phyloP scores from a whole-genome alignment of 345 rosid species.

The Carallia pectinifolia region DNA sequence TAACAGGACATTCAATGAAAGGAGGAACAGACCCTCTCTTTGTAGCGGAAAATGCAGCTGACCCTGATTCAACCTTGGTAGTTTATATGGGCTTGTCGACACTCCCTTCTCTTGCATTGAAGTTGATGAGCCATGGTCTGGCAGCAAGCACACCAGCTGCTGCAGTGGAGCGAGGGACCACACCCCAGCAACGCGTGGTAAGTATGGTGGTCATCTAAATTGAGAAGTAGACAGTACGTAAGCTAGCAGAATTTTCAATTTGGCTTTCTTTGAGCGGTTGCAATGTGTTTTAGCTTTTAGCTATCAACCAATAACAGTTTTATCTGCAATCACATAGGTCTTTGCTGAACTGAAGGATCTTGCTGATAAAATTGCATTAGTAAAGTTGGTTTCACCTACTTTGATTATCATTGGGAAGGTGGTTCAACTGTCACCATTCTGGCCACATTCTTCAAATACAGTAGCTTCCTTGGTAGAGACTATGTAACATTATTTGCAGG shows the following conservation, averaged over 20 bases:
- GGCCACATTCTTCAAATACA: constrained; percentile 45
- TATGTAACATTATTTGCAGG: not conserved
- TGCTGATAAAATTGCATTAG: constrained; percentile 54
- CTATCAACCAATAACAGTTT: not conserved
- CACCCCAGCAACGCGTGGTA: constrained; percentile 22
- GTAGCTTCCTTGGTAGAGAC: constrained; percentile 15
- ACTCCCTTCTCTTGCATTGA: constrained; percentile 77
- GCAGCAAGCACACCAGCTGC: constrained; percentile 79
- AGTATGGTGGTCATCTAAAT: constrained; percentile 22
- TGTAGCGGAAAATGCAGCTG: constrained; percentile 89
- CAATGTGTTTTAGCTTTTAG: not conserved
- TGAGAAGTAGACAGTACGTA: not conserved
- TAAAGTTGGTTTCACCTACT: constrained; percentile 73
- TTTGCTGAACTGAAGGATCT: constrained; percentile 78
- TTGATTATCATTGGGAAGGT: constrained; percentile 84
- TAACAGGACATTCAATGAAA: constrained; percentile 90
- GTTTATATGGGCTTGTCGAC: constrained; percentile 97
- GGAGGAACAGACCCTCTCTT: constrained; percentile 80
- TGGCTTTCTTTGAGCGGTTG: no score
- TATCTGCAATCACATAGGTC: constrained; percentile 1
- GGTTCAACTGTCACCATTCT: constrained; percentile 82
- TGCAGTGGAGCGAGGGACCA: constrained; percentile 58
- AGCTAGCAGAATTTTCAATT: no score
- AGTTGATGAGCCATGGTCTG: constrained; percentile 83
- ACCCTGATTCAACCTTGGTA: constrained; percentile 85